Base-by-base conservation (phyloP, 2,329 filamentous ascomycete genomes). In the Curvularia hawaiiensis region DNA sequence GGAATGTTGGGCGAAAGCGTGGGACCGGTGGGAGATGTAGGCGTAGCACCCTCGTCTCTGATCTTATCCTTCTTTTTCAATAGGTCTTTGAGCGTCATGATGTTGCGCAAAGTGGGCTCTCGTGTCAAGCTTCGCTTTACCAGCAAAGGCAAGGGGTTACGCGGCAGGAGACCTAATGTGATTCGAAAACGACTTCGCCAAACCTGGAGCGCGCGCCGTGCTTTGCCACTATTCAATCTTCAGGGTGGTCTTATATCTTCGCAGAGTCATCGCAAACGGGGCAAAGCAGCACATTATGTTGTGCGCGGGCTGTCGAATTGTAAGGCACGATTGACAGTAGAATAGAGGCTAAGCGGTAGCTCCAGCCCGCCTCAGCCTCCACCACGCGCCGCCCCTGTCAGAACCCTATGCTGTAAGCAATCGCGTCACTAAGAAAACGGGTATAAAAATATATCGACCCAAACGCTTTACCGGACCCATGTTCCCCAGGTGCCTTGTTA, bases 31-130 rank as follows among this genome's bases (percentile, higher is more conserved):
- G 62, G 55, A 16, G 64, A 56, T 14, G 65, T 51, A 5, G 68
- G 67, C 38, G 69, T 65, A 24, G 76, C 73, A 55, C 77, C 74
- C 58, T 75, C 77, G 50, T 83, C 75, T 67, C 80, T 84, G 39
- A 86, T 83, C 82, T 60, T 70, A 40, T 86, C 83, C 68, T 86
- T 87, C 78, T 87, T 88, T 73, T 84, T 87, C 56, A 90, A 77
- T 28, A 89, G 74, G 65, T 87, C 82, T 70, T 81, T 83, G 59
- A 89, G 77, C 60, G 84, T 79, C 84, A 88, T 88, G 63, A 72
- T 82, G 54, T 35, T 60, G 54, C 50, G 50, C 46, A 55, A 56
- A 56, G 56, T 18, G 56, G 43, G 52, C 51, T 50, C 41, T 50
- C 16, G 55, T 46, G 55, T 54, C 40, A 33, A 35, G 55, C 52